phyloP scores from a whole-genome alignment of 805 yeast genomes.

The Zygosaccharomyces pseudorouxii region DNA sequence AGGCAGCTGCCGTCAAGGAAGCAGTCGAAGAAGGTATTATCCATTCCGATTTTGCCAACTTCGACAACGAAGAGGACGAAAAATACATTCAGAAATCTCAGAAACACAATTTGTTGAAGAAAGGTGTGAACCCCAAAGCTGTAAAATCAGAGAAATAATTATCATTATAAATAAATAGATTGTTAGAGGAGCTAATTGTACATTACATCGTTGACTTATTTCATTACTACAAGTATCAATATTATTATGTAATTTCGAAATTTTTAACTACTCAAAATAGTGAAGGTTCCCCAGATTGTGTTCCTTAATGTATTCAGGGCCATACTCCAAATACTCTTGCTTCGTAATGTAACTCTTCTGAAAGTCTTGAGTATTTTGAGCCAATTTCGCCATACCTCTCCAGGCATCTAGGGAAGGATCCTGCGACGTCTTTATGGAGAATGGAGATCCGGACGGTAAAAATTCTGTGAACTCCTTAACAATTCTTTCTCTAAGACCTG shows the following conservation, averaged over 20 bases:
- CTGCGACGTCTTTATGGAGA: slow-evolving; percentile 57
- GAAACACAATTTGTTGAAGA: slow-evolving; percentile 58
- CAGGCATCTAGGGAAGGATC: slow-evolving; percentile 81
- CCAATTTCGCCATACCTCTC: slow-evolving; percentile 90
- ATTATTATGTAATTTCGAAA: not conserved
- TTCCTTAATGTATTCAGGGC: slow-evolving; percentile 83
- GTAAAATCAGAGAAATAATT: slow-evolving; percentile 9
- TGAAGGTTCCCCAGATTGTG: slow-evolving; percentile 66
- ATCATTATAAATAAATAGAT: slow-evolving; percentile 1
- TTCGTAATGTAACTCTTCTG: slow-evolving; percentile 51
- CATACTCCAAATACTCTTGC: slow-evolving; percentile 80
- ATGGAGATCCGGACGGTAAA: slow-evolving; percentile 61
- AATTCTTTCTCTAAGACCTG: slow-evolving; percentile 65
- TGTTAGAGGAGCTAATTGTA: slow-evolving; percentile 5
- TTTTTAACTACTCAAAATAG: slow-evolving; percentile 20
- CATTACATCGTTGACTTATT: slow-evolving; percentile 3
- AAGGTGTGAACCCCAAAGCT: slow-evolving; percentile 65
- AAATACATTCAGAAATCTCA: slow-evolving; percentile 65
- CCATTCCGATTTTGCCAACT: slow-evolving; percentile 78
- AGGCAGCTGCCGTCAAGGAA: slow-evolving; percentile 72
- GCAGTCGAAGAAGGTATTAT: slow-evolving; percentile 78
- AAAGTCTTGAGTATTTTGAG: slow-evolving; percentile 44
- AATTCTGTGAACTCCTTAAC: slow-evolving; percentile 60
- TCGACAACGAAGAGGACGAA: slow-evolving; percentile 72
- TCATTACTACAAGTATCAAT: not conserved